These are phyloP conservation scores for Neurospora sp. DNA, from an alignment of 495 filamentous ascomycete genomes.

Conservation along the genomic window DNA sequence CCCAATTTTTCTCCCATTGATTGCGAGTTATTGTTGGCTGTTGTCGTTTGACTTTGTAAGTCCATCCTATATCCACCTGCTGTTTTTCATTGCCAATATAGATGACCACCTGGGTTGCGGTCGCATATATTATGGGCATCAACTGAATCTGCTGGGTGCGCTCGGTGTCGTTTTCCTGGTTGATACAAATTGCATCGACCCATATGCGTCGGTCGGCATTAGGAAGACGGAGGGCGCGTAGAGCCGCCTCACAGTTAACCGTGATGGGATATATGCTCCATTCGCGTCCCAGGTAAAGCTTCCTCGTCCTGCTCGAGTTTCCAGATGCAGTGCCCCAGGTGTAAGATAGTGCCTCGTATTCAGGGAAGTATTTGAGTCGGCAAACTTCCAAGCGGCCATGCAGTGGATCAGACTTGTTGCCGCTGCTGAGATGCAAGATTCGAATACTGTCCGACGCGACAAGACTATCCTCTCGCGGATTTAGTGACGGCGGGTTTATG, in stretches of 20 bases:
- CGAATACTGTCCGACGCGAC: constrained; percentile 6
- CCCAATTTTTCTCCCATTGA: constrained; percentile 7
- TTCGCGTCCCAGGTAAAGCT: constrained; percentile 12
- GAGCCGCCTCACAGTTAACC: constrained; percentile 11
- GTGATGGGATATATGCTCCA: constrained; percentile 14
- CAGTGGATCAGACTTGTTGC: constrained; percentile 8
- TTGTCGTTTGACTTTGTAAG: not conserved
- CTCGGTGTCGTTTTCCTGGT: constrained; percentile 18
- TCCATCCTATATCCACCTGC: not conserved
- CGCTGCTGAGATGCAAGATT: constrained; percentile 10
- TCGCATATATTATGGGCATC: constrained; percentile 24
- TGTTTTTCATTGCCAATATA: constrained; percentile 15
- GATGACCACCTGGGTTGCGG: constrained; percentile 16
- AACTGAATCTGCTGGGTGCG: constrained; percentile 15
- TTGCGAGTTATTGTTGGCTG: not conserved
- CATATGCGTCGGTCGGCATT: constrained; percentile 12
- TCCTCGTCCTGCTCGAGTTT: constrained; percentile 6
- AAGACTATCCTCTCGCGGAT: too few species aligned
- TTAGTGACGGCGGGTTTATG: too few species aligned
- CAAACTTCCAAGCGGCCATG: constrained; percentile 6
- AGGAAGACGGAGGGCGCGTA: constrained; percentile 9
- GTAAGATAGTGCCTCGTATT: constrained; percentile 14
- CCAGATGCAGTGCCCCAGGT: constrained; percentile 11
- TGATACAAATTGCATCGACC: constrained; percentile 26
- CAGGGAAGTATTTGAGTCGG: constrained; percentile 14